Base-by-base conservation (phyloP, 495 filamentous ascomycete species). In the Aspergillus avenaceus region DNA sequence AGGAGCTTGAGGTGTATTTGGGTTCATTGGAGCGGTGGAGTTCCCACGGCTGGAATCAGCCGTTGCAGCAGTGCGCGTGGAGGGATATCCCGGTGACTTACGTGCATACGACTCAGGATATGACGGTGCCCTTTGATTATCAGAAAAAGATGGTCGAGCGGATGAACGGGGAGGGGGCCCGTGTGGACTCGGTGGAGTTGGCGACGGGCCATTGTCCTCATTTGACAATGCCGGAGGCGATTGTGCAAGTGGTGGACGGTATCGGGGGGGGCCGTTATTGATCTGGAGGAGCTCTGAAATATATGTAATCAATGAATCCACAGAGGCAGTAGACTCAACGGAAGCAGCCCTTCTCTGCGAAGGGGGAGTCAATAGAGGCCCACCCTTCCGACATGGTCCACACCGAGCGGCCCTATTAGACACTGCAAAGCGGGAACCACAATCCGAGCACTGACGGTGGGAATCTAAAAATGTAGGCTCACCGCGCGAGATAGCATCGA, bases 161-260 rank as follows among this genome's bases (percentile, higher is more conserved):
- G 7, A 23, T 49, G 13, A 4, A 19, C 6, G 19, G 22, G 12
- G 37, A 23, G 22, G 52, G 52, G 1, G 6, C 12, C 12, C 8
- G 25, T 27, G 37, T 54, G 21, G 21, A 31, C 2, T 40, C 46
- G 6, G 41, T 36, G 8, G 45, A 45, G 46, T 14, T 49, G 24
- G 46, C 45, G 18, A 49, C 52, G 11, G 52, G 52, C 5, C 52
- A 54, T 45, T 49, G 38, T 48, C 45, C 52, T n/a, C 25, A 9
- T 6, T 43, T 49, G 25, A 49, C 45, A 2, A 54, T 19, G 45
- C 5, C 31, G 1, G n/a, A 32, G 31, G 46, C 49, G 46, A n/a
- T 54, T 40, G 52, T 19, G 29, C 13, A 29, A 11, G 45, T 49
- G 31, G 46, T 49, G 2, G 2, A 16, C 18, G 32, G 12, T 5